These are phyloP conservation scores for Acmispon strigosus DNA, from an alignment of 306 rosid species.

Conservation along the genomic window DNA sequence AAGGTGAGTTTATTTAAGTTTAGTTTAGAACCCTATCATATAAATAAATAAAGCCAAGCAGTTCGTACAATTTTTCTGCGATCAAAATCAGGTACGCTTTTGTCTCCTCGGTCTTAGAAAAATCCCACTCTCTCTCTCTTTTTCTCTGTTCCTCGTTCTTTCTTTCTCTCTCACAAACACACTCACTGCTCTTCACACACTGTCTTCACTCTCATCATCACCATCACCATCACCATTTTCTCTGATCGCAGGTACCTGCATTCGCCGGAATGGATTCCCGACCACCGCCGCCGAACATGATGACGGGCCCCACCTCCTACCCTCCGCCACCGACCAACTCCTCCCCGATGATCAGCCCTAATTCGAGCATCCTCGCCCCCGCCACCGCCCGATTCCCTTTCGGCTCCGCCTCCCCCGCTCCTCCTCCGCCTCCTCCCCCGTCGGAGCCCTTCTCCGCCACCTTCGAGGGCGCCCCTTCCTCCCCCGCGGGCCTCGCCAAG, in stretches of 20 bases:
- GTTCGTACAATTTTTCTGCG: background rate
- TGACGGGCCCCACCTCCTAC: constrained; percentile 47
- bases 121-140: background rate
- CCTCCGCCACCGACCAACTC: constrained; percentile 4
- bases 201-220: background rate
- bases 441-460: constrained; percentile 41
- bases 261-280: constrained; percentile 48
- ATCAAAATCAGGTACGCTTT: background rate
- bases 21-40: background rate
- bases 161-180: background rate
- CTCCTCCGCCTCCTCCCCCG: constrained; percentile 10
- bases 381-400: constrained; percentile 63
- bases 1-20: background rate
- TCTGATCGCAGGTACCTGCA: constrained; percentile 11
- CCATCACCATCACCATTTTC: background rate
- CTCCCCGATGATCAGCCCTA: constrained; percentile 40
- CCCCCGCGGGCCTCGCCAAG: constrained; percentile 49
- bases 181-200: background rate
- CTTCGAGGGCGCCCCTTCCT: constrained; percentile 54
- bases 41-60: background rate
- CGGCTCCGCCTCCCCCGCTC: constrained; percentile 33
- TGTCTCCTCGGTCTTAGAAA: background rate
- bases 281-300: constrained; percentile 29
- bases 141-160: background rate
- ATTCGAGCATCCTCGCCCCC: constrained; percentile 34